Base-by-base conservation (phyloP, 805 yeast species). In the Candida palmyrensis region DNA sequence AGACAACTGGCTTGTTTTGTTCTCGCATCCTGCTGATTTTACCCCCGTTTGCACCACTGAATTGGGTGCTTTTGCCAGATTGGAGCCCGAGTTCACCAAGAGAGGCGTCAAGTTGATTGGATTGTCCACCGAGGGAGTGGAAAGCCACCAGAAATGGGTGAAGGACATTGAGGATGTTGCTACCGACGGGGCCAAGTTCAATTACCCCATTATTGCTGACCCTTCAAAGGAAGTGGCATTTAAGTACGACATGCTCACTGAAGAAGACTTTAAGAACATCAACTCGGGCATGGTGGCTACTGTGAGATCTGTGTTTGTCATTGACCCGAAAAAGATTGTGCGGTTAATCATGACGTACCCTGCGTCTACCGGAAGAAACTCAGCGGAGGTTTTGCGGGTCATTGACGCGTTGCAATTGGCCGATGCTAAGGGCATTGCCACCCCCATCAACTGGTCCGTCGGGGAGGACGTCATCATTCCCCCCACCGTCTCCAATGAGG, bases 21-120 rank as follows among this genome's bases (percentile, higher is more conserved):
- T 88, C 67, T 84, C 95, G 17, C 97, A 88, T 62, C 97, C 97
- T 42, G 96, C 88, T 36, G 97, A 88, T 62, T 89, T 86, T 73
- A 88, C 97, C 13, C 97, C 97, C 30, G 96, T 88, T 36, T 88
- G 97, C 65, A 89, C 96, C 53, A 88, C 96, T 37, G 97, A 88
- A 69, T 73, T 88, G 55, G 96, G 96, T 47, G 96, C 95, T 14
- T 89, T 88, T 52, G 88, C 96, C 43, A 75, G 79, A 50, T 75
- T 87, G 64, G 84, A 86, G 68, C 86, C 88, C 35, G 96, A 88
- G 61, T 88, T 88, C 52, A 78, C 80, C 54, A 71, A 81, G 64
- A 79, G 96, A 71, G 77, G 77, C 55, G 84, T 82, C 57, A 87
- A 88, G 70, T 73, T 88, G 62, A 82, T 88, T 61, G 97, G 96